Conservation (phyloP, 176 grass and related monocot genomes). For the Poa pratensis region DNA sequence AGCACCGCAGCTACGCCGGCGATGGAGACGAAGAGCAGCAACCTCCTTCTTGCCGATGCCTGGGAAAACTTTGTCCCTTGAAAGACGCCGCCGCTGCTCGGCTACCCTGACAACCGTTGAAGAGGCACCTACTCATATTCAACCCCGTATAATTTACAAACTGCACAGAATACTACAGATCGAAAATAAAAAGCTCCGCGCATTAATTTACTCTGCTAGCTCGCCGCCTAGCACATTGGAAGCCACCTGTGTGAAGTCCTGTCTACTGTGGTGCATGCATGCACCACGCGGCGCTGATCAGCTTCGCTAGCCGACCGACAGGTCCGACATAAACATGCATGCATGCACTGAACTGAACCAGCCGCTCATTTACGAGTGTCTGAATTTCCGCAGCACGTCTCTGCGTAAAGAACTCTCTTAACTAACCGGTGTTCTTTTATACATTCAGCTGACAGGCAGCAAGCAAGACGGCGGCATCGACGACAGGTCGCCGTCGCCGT, state of each 20-base stretch:
- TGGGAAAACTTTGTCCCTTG: no score
- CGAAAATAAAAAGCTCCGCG: background rate
- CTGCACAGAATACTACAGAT: background rate
- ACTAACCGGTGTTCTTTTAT: background rate
- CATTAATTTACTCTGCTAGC: background rate
- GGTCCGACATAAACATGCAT: no score
- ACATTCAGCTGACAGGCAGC: constrained; percentile 26
- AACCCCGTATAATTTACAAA: background rate
- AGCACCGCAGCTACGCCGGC: no score
- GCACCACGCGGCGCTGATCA: constrained; percentile 17
- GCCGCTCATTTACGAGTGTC: background rate
- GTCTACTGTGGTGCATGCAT: background rate
- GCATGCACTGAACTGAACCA: no score
- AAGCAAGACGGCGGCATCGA: background rate
- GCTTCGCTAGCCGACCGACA: background rate
- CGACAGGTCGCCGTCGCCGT: background rate
- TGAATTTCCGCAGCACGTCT: background rate
- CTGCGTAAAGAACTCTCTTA: background rate
- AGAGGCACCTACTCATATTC: no score
- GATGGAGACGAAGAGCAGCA: no score
- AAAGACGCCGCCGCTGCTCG: no score
- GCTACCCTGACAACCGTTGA: no score
- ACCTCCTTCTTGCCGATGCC: no score
- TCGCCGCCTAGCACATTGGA: background rate
- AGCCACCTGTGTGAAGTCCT: background rate